A percentile compares a stretch with the other conserved stretches of the same genome.
Evolutionary conservation across 2,329 filamentous ascomycete species (phyloP).

Genomic region (Phaeosphaeria sp.): DNA sequence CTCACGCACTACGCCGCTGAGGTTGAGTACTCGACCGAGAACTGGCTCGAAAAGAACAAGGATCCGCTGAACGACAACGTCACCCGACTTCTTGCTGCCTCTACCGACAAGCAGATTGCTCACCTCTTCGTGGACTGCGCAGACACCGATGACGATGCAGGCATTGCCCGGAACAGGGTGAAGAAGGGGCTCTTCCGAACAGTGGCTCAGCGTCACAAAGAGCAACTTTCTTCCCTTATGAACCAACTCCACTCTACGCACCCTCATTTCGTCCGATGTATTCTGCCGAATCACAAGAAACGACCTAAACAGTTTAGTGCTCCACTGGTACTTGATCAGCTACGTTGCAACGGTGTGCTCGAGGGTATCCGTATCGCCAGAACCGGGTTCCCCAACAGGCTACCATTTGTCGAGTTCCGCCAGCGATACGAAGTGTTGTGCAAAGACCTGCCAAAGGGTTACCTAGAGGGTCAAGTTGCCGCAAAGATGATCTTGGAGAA

Average conservation of each 20-base stretch:
- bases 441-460: constrained; percentile 81
- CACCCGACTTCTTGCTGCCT: constrained; percentile 83
- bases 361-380: constrained; percentile 97
- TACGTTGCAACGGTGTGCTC: constrained; percentile 99
- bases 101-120: constrained; percentile 82
- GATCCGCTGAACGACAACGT: constrained; percentile 97
- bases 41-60: constrained; percentile 99
- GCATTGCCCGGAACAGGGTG: constrained; percentile 75
- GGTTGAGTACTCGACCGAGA: constrained; percentile 93
- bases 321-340: constrained; percentile 90
- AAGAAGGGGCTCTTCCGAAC: constrained; percentile 98
- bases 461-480: constrained; percentile 86
- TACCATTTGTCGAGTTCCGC: constrained; percentile 91
- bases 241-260: constrained; percentile 92
- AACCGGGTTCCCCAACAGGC: constrained; percentile 93
- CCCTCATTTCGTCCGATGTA: constrained; percentile 97
- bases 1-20: constrained; percentile 97
- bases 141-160: constrained; percentile 76
- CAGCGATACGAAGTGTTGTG: constrained; percentile 96
- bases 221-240: constrained; percentile 97
- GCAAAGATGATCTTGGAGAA: constrained; percentile 88
- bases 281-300: constrained; percentile 98
- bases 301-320: constrained; percentile 90
- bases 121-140: constrained; percentile 87
- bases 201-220: constrained; percentile 95